phyloP scores from a whole-genome alignment of 345 rosid genomes.

The Gossypium arboreum region DNA sequence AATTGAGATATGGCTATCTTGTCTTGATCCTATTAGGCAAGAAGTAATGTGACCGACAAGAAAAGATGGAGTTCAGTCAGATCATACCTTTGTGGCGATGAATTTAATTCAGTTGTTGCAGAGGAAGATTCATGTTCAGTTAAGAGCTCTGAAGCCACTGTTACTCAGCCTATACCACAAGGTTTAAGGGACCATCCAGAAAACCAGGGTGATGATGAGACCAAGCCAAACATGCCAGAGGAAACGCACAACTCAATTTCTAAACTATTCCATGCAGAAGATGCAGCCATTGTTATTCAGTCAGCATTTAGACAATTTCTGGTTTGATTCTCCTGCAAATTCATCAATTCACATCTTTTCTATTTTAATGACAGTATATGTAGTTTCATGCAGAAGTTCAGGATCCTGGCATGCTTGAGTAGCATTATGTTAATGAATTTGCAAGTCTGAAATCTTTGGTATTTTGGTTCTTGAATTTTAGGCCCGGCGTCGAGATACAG shows the following conservation, averaged over 20 bases:
- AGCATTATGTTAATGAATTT: background rate
- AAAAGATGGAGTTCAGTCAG: slow-evolving; percentile 63
- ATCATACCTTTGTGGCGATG: slow-evolving; percentile 74
- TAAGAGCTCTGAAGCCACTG: slow-evolving; percentile 51
- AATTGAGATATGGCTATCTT: background rate
- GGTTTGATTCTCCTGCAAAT: slow-evolving; percentile 32
- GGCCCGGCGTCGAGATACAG: slow-evolving; percentile 32
- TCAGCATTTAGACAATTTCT: slow-evolving; percentile 59
- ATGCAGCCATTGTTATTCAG: slow-evolving; percentile 76
- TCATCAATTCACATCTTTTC: background rate
- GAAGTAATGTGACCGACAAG: slow-evolving; percentile 43
- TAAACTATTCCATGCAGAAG: slow-evolving; percentile 50
- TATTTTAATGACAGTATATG: background rate
- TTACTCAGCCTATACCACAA: slow-evolving; percentile 33
- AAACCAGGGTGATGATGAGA: slow-evolving; percentile 31
- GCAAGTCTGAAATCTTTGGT: background rate
- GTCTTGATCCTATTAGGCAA: slow-evolving; percentile 37
- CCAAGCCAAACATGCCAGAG: slow-evolving; percentile 22
- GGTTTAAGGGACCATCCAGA: slow-evolving; percentile 24
- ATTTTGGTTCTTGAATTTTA: slow-evolving; percentile 25
- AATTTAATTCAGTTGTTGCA: slow-evolving; percentile 67
- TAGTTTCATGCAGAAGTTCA: background rate
- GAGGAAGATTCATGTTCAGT: slow-evolving; percentile 74
- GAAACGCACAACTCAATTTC: slow-evolving; percentile 47
- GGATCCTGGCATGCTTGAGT: background rate